These are phyloP conservation scores for Emergomyces orientalis DNA, from an alignment of 2,329 filamentous ascomycete genomes.

Conservation along the genomic window DNA sequence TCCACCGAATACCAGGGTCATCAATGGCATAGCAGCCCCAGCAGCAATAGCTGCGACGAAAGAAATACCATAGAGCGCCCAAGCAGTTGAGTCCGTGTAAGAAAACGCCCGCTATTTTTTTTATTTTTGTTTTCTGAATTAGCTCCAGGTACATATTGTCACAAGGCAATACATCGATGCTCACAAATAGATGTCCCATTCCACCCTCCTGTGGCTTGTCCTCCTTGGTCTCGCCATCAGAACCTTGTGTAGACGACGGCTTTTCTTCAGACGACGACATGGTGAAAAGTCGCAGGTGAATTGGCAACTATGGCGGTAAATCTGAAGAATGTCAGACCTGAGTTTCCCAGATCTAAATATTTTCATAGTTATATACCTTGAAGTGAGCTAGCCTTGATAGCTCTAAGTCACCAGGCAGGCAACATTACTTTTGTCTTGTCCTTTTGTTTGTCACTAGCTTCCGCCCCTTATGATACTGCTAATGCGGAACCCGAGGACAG, in stretches of 20 bases:
- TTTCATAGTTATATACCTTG: too few relatives aligned
- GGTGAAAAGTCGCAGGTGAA: not conserved
- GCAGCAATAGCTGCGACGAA: not conserved
- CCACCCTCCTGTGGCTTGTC: conserved; percentile 1
- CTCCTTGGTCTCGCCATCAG: conserved; percentile 4
- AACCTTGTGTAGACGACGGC: not conserved
- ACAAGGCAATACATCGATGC: not conserved
- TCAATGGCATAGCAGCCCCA: conserved; percentile 2
- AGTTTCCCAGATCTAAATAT: not conserved
- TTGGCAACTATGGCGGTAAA: not conserved
- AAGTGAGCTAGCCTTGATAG: not conserved
- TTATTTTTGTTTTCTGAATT: not conserved
- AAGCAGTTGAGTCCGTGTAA: conserved; percentile 4
- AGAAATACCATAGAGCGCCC: conserved; percentile 3
- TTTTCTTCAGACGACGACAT: conserved; percentile 4
- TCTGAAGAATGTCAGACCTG: not conserved
- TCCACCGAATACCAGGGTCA: conserved; percentile 8
- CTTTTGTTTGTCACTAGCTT: not conserved
- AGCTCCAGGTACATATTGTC: not conserved
- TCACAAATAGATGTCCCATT: conserved; percentile 5
- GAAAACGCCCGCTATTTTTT: conserved; percentile 5
- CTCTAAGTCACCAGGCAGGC: not conserved
- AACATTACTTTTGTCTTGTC: too few relatives aligned
- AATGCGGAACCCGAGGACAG: not conserved
- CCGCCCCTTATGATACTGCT: not conserved